Percentiles rank a stretch among this genome's conserved stretches.
Conservation (phyloP, 148 eudicot species). For the Arbutus unedo region DNA sequence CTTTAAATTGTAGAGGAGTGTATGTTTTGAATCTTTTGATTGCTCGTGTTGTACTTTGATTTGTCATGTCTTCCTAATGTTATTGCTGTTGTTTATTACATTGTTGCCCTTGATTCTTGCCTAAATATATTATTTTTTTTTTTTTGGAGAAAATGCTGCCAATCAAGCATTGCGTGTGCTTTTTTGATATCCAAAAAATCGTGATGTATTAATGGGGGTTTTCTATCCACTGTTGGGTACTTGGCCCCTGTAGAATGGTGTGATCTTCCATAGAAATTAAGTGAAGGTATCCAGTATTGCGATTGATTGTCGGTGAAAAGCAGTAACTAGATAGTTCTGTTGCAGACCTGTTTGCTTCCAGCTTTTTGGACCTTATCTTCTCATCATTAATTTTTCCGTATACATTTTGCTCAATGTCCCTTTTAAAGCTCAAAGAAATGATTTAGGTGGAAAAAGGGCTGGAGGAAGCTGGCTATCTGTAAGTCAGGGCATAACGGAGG, state of each 20-base stretch:
- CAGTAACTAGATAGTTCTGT: neutral
- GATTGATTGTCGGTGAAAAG: neutral
- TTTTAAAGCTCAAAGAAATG: neutral
- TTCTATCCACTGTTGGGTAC: neutral
- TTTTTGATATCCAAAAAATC: neutral
- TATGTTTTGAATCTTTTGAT: neutral
- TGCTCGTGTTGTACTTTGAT: too few species aligned
- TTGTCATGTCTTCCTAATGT: too few species aligned
- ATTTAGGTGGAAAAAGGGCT: slow-evolving; percentile 69
- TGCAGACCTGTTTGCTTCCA: slow-evolving; percentile 5
- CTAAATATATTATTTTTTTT: neutral
- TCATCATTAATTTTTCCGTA: neutral
- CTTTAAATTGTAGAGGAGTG: neutral
- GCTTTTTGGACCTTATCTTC: slow-evolving; percentile 7
- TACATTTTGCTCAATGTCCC: neutral
- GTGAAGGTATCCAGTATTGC: neutral
- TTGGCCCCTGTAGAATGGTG: slow-evolving; percentile 15
- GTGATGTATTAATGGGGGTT: neutral
- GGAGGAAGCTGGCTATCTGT: slow-evolving; percentile 95
- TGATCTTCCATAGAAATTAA: neutral
- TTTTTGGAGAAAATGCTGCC: neutral
- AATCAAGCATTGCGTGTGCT: neutral
- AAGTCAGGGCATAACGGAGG: slow-evolving; percentile 94
- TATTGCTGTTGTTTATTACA: too few species aligned
- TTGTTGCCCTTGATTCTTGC: neutral